phyloP scores from a whole-genome alignment of 345 rosid species.

The Eucalyptus pauciflora region DNA sequence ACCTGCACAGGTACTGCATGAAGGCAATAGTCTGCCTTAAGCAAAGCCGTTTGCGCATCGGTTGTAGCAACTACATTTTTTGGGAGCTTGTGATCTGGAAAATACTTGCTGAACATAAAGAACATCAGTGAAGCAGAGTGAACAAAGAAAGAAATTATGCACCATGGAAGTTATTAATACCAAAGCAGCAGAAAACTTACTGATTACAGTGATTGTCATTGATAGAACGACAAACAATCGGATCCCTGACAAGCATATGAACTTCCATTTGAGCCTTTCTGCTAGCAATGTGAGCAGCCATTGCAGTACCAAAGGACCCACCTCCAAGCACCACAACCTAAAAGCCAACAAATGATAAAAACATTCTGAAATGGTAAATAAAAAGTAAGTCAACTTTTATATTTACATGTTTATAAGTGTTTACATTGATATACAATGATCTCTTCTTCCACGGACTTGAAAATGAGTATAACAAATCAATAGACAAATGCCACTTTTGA shows the following conservation, averaged over 20 bases:
- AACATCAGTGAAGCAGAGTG: not conserved
- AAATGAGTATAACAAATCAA: not conserved
- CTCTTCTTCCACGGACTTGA: not conserved
- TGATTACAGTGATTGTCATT: slow-evolving; percentile 44
- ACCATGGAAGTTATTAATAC: not conserved
- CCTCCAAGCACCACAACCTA: slow-evolving; percentile 98
- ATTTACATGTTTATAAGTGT: not conserved
- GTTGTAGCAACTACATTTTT: slow-evolving; percentile 71
- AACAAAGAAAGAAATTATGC: not conserved
- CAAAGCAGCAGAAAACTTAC: slow-evolving; percentile 6
- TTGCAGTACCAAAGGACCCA: slow-evolving; percentile 92
- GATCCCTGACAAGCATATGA: slow-evolving; percentile 75
- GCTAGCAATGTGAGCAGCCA: slow-evolving; percentile 88
- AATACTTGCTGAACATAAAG: slow-evolving; percentile 45
- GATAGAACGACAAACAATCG: slow-evolving; percentile 55
- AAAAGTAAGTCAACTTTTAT: not conserved
- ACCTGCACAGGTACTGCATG: slow-evolving; percentile 98
- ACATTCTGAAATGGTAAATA: not conserved
- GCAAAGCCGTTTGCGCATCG: slow-evolving; percentile 64
- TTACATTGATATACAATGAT: not conserved
- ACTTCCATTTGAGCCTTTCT: slow-evolving; percentile 63
- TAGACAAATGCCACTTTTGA: not conserved
- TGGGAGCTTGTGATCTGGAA: slow-evolving; percentile 73
- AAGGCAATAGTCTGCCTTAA: slow-evolving; percentile 75
- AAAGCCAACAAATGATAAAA: not conserved